Base-by-base conservation (phyloP, 1,284 basidiomycete species). In the Salmacisia buchloeana region DNA sequence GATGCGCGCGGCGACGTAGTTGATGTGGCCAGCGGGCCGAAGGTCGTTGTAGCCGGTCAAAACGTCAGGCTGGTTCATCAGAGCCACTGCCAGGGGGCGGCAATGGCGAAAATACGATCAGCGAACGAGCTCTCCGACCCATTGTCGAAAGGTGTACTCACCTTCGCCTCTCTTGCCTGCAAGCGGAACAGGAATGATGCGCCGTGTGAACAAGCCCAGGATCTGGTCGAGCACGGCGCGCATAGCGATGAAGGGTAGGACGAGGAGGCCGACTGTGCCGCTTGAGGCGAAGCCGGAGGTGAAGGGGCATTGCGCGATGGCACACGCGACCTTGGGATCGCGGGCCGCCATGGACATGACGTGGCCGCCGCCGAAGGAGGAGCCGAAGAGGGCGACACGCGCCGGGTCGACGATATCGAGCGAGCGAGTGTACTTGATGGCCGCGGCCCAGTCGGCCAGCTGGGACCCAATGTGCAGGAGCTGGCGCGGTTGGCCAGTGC, bases 251-350 rank as follows among this genome's bases (percentile, higher is more conserved):
- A 39, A 54, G 35, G 69, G 64, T 45, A 70, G 45, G 1, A 66
- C 54, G 3, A 58, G 2, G 0, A 73, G 1, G 0, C 71, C 69
- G 0, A 65, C 49, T 1, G 67, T 69, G 2, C 49, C 36, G 13
- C 66, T 39, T 10, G 65, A 69, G 12, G 68, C 54, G 10, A 71
- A 31, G 2, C 75, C 75, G 5, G 61, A 59, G 6, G 75, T 77
- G 43, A 76, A 77, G 12, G 75, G 75, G 54, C 75, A 77, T 57
- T 76, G 75, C 23, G 64, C 61, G 29, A 77, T 69, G 45, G 34
- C 60, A 18, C 21, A n/a, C 12, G 45, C 67, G 3, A 72, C 73
- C 31, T 65, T 70, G 5, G 63, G 45, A 34, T 76, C 66, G 6
- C 62, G 60, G 0, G 71, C 69, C 0, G 75, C 72, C 15, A 71